Evolutionary conservation across 2,329 filamentous ascomycete species (phyloP).

Genomic region (Penicillium sp.): DNA sequence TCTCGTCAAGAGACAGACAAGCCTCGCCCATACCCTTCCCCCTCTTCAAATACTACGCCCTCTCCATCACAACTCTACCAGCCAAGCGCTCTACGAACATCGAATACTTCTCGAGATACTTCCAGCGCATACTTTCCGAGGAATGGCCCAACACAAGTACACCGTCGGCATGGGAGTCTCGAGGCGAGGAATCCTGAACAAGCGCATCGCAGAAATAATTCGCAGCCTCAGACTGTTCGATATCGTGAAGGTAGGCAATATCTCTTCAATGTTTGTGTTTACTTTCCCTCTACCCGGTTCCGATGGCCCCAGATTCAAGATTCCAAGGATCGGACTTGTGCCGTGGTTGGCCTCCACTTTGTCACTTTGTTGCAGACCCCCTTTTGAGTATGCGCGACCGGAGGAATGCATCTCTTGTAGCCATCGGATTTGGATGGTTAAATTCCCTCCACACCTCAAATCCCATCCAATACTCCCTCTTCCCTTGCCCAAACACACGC

Average conservation of each 20-base stretch:
- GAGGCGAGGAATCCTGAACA: constrained; percentile 11
- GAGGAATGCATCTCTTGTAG: neutral
- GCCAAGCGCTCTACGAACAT: constrained; percentile 7
- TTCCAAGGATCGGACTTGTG: constrained; percentile 18
- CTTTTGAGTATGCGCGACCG: neutral
- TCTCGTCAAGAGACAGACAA: constrained; percentile 19
- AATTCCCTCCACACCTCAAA: neutral
- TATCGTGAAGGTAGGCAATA: constrained; percentile 14
- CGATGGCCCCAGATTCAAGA: constrained; percentile 16
- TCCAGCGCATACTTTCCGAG: constrained; percentile 15
- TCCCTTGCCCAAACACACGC: constrained; percentile 1
- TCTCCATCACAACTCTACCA: constrained; percentile 8
- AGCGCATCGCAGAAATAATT: constrained; percentile 18
- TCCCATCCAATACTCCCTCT: neutral
- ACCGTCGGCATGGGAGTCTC: constrained; percentile 17
- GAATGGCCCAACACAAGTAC: constrained; percentile 10
- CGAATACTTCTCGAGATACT: constrained; percentile 16
- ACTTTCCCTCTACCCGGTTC: constrained; percentile 8
- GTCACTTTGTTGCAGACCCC: neutral
- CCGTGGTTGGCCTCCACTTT: constrained; percentile 17
- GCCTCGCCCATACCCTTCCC: constrained; percentile 11
- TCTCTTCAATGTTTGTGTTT: neutral
- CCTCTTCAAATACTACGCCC: constrained; percentile 4
- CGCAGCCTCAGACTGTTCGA: constrained; percentile 14
- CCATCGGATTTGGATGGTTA: neutral